Evolutionary conservation across 306 rosid species (phyloP).

Genomic region (Luffa acutangula): DNA sequence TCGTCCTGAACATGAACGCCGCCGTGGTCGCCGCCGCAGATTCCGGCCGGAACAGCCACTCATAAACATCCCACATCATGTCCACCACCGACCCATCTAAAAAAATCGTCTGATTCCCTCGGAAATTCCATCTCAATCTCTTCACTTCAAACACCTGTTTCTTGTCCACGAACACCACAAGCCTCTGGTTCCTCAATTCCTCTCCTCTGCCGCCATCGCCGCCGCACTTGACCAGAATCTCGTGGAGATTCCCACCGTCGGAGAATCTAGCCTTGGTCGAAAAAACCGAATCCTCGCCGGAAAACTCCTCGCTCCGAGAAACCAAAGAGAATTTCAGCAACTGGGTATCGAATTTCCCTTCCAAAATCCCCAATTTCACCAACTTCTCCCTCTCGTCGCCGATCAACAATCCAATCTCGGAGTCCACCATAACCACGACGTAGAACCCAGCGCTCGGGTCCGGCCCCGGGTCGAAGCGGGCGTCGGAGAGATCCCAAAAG

Average conservation of each 20-base stretch:
- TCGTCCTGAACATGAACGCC: constrained; percentile 74
- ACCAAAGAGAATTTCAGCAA: constrained; percentile 29
- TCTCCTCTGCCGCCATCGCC: constrained; percentile 27
- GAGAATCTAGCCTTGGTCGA: constrained; percentile 52
- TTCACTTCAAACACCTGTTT: constrained; percentile 53
- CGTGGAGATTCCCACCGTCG: constrained; percentile 41
- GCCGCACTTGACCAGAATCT: constrained; percentile 51
- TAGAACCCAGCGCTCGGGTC: constrained; percentile 54
- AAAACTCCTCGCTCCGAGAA: constrained; percentile 46
- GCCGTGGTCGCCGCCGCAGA: constrained; percentile 32
- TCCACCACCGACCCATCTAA: constrained; percentile 80
- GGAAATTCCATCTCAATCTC: constrained; percentile 79
- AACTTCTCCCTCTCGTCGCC: constrained; percentile 42
- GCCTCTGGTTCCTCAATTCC: constrained; percentile 19
- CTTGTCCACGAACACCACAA: constrained; percentile 49
- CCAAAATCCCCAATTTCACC: not conserved
- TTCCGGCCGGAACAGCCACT: constrained; percentile 56
- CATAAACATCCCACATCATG: constrained; percentile 95
- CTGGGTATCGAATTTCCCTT: not conserved
- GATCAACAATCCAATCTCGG: constrained; percentile 36
- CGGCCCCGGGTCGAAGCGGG: constrained; percentile 45
- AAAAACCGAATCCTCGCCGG: constrained; percentile 22
- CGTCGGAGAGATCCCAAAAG: constrained; percentile 59
- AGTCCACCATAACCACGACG: constrained; percentile 37
- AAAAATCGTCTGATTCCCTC: constrained; percentile 82